A percentile compares a stretch with the other conserved stretches of the same genome.
phyloP scores from a whole-genome alignment of 306 rosid genomes.

The Corylus americana region DNA sequence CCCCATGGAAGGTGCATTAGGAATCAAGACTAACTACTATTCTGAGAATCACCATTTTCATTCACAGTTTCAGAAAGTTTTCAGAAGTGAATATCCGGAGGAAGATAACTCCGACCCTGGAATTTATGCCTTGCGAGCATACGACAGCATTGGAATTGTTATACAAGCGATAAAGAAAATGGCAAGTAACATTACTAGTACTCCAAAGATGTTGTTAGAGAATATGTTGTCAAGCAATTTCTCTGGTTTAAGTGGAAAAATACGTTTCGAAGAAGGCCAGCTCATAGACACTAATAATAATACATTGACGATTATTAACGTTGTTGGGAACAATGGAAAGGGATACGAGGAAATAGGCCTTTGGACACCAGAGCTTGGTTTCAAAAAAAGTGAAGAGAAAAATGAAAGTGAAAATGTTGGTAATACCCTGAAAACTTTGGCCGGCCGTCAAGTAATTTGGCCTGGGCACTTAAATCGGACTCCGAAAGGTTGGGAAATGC shows the following conservation, averaged over 20 bases:
- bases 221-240: constrained; percentile 10
- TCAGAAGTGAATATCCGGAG: constrained; percentile 1
- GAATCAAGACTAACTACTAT: constrained; percentile 31
- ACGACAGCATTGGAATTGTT: constrained; percentile 27
- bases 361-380: background rate
- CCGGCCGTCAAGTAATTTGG: no score
- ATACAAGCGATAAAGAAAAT: constrained; percentile 13
- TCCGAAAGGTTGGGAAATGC: constrained; percentile 41
- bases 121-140: constrained; percentile 39
- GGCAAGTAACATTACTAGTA: background rate
- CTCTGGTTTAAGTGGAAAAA: constrained; percentile 34
- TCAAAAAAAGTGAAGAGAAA: no score
- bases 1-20: constrained; percentile 35
- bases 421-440: no score
- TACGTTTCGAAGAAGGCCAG: constrained; percentile 27
- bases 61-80: constrained; percentile 4
- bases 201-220: background rate
- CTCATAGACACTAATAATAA: background rate
- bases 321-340: constrained; percentile 7
- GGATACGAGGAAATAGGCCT: background rate
- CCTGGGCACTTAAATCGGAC: background rate
- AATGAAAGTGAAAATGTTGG: no score
- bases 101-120: constrained; percentile 22
- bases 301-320: constrained; percentile 24
- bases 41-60: background rate